phyloP scores from a whole-genome alignment of 1,284 basidiomycete genomes.

The Apiotrichum veenhuisii region DNA sequence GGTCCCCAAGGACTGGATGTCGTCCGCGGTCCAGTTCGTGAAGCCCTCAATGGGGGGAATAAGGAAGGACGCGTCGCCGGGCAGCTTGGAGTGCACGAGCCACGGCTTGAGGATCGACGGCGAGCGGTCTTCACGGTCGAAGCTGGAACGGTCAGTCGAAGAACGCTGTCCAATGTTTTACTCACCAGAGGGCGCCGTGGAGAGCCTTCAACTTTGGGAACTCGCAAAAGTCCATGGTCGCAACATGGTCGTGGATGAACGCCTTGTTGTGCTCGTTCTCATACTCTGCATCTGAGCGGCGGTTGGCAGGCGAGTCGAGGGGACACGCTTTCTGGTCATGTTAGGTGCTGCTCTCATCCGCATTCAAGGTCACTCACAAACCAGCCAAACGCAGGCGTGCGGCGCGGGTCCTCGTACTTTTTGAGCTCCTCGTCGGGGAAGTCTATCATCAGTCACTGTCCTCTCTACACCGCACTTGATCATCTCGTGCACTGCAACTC shows the following conservation, averaged over 20 bases:
- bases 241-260: constrained; percentile 52
- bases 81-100: constrained; percentile 48
- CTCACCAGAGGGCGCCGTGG: constrained; percentile 46
- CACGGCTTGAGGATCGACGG: constrained; percentile 44
- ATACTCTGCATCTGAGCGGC: constrained; percentile 38
- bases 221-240: constrained; percentile 54
- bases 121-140: constrained; percentile 46
- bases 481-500: constrained; percentile 25
- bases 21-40: constrained; percentile 38
- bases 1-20: constrained; percentile 26
- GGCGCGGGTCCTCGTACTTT: constrained; percentile 43
- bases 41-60: constrained; percentile 46
- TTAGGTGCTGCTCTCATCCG: background rate
- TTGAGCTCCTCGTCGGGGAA: constrained; percentile 46
- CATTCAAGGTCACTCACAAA: constrained; percentile 33
- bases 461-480: background rate
- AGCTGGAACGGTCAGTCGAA: constrained; percentile 13
- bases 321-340: constrained; percentile 43
- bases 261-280: constrained; percentile 25
- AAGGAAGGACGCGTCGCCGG: constrained; percentile 45
- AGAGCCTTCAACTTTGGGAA: constrained; percentile 50
- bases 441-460: constrained; percentile 29
- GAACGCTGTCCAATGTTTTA: background rate
- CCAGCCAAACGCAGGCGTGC: constrained; percentile 47
- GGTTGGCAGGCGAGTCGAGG: constrained; percentile 45